Evolutionary conservation across 805 yeast genomes (phyloP).

Genomic region (Yamadazyma laniorum): DNA sequence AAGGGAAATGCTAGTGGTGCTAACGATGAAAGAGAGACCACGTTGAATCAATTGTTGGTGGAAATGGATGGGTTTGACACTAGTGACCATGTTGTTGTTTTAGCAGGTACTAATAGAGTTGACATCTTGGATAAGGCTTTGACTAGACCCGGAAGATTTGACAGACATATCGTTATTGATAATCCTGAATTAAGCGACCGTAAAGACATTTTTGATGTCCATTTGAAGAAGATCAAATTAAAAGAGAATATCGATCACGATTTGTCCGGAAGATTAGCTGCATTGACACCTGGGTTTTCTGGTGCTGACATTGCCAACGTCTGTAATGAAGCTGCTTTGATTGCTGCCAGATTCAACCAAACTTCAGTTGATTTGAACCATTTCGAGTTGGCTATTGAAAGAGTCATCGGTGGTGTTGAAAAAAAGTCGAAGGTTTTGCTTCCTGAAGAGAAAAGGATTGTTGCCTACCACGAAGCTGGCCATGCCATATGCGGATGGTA

Average conservation of each 20-base stretch:
- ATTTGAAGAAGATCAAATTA: conserved; percentile 59
- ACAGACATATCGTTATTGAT: conserved; percentile 83
- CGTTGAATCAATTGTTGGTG: conserved; percentile 86
- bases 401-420: conserved; percentile 93
- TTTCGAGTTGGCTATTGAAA: conserved; percentile 90
- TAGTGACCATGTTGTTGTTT: conserved; percentile 87
- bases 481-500: conserved; percentile 97
- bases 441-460: conserved; percentile 77
- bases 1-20: conserved; percentile 69
- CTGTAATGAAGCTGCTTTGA: conserved; percentile 91
- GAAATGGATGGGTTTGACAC: conserved; percentile 94
- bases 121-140: conserved; percentile 88
- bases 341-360: conserved; percentile 81
- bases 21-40: conserved; percentile 91
- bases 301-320: conserved; percentile 97
- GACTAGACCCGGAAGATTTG: conserved; percentile 93
- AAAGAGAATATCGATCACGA: conserved; percentile 39
- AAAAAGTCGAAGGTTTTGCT: conserved; percentile 76
- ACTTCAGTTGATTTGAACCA: conserved; percentile 61
- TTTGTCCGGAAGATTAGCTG: conserved; percentile 80
- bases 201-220: conserved; percentile 80
- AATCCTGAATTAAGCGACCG: conserved; percentile 88
- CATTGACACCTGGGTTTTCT: conserved; percentile 91
- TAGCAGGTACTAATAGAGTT: conserved; percentile 93
- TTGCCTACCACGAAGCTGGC: conserved; percentile 95